phyloP scores from a whole-genome alignment of 2,329 filamentous ascomycete genomes.

The Botrytis squamosa region DNA sequence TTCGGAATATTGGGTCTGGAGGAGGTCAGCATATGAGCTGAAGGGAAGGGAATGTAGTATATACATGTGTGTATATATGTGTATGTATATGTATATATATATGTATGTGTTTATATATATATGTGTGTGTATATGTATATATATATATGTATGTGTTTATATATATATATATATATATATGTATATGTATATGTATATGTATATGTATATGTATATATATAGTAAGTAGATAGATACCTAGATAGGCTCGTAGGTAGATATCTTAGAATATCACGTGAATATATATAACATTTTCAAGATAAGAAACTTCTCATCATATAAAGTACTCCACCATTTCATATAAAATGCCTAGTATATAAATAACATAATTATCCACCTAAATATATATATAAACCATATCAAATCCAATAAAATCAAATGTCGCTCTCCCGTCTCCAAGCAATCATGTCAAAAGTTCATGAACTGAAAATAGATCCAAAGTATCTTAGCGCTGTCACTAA shows the following conservation, averaged over 20 bases:
- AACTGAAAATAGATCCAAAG: not conserved
- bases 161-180: not conserved
- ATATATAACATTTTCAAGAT: too few species aligned
- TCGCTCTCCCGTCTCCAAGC: not conserved
- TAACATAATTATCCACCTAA: not conserved
- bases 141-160: too few species aligned
- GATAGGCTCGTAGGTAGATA: too few species aligned
- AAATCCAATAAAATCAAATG: not conserved
- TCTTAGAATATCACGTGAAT: too few species aligned
- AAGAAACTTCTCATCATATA: not conserved
- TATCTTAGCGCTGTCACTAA: slow-evolving; percentile 7
- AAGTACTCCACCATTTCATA: not conserved
- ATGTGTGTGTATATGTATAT: not conserved
- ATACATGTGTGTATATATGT: too few species aligned
- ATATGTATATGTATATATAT: too few species aligned
- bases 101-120: not conserved
- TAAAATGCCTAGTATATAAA: not conserved
- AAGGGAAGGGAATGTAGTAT: not conserved
- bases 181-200: too few species aligned
- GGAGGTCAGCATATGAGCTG: not conserved
- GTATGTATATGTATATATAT: too few species aligned
- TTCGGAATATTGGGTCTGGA: not conserved
- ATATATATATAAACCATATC: not conserved
- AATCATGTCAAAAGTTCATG: not conserved
- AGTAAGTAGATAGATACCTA: too few species aligned